These are phyloP conservation scores for Alternaria incomplexa DNA, from an alignment of 2,329 filamentous ascomycete species.

Conservation along the genomic window DNA sequence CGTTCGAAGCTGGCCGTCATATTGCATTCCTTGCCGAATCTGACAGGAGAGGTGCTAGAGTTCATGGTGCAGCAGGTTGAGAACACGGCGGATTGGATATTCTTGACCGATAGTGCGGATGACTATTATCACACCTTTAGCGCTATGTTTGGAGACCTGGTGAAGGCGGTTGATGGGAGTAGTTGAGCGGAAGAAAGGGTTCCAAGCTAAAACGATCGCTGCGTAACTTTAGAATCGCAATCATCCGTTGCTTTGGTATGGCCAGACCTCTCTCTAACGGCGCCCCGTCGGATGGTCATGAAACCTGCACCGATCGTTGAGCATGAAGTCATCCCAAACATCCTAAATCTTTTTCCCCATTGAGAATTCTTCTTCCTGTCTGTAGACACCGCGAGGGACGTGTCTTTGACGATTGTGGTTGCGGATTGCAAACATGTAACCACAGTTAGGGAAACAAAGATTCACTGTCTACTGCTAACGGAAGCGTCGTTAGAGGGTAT, in stretches of 20 bases:
- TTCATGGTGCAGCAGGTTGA: slow-evolving; percentile 39
- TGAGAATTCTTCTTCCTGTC: no score
- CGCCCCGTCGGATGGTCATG: no score
- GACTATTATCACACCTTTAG: slow-evolving; percentile 41
- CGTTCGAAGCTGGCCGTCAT: slow-evolving; percentile 35
- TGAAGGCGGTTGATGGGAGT: slow-evolving; percentile 17
- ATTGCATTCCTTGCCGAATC: slow-evolving; percentile 34
- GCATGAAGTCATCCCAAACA: neutral
- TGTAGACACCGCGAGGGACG: neutral
- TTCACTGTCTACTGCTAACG: neutral
- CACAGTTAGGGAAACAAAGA: neutral
- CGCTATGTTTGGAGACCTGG: slow-evolving; percentile 28
- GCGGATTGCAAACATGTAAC: neutral
- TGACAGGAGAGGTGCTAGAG: slow-evolving; percentile 29
- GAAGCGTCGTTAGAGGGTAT: neutral
- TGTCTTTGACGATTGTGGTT: neutral
- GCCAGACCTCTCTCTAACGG: no score
- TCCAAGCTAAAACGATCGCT: no score
- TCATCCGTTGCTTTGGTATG: no score
- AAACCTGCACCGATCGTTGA: no score
- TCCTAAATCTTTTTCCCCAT: neutral
- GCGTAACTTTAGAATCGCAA: no score
- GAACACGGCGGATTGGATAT: slow-evolving; percentile 40
- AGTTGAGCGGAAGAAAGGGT: neutral
- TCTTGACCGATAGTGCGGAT: slow-evolving; percentile 33